Evolutionary conservation across 192 early-diverging fungal genomes (phyloP).

Genomic region (Linnemannia elongata): DNA sequence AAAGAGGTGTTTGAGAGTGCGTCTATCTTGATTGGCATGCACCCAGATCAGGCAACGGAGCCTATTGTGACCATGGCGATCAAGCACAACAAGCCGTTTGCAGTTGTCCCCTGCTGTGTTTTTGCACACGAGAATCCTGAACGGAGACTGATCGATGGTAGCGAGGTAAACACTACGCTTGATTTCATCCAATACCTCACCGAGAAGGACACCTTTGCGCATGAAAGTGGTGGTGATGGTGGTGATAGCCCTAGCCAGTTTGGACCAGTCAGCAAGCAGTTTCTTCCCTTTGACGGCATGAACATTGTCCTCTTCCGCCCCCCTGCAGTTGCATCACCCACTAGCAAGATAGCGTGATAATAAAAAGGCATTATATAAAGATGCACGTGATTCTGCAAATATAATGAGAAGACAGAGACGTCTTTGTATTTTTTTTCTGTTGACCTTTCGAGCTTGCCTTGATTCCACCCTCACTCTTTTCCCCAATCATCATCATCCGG

Average conservation of each 20-base stretch:
- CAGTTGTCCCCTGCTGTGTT: conserved; percentile 60
- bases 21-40: conserved; percentile 67
- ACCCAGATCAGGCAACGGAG: conserved; percentile 72
- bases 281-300: conserved; percentile 52
- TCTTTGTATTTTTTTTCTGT: conserved; percentile 6
- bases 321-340: not conserved
- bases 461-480: not conserved
- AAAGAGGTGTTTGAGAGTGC: conserved; percentile 34
- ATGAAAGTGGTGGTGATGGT: not conserved
- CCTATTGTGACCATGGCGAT: conserved; percentile 68
- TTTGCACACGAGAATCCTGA: conserved; percentile 67
- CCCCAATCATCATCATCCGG: conserved; percentile 9
- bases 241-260: too few species aligned
- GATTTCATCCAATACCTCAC: conserved; percentile 61
- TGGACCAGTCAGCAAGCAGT: conserved; percentile 14
- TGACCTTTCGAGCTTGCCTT: not conserved
- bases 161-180: conserved; percentile 55
- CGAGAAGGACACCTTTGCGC: conserved; percentile 44
- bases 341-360: not conserved
- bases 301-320: conserved; percentile 31
- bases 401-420: not conserved
- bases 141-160: conserved; percentile 48
- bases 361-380: not conserved
- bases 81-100: conserved; percentile 63
- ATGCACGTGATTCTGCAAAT: not conserved